These are phyloP conservation scores for Nitzschia putrida DNA, from an alignment of 108 stramenopile genomes.

Conservation along the genomic window DNA sequence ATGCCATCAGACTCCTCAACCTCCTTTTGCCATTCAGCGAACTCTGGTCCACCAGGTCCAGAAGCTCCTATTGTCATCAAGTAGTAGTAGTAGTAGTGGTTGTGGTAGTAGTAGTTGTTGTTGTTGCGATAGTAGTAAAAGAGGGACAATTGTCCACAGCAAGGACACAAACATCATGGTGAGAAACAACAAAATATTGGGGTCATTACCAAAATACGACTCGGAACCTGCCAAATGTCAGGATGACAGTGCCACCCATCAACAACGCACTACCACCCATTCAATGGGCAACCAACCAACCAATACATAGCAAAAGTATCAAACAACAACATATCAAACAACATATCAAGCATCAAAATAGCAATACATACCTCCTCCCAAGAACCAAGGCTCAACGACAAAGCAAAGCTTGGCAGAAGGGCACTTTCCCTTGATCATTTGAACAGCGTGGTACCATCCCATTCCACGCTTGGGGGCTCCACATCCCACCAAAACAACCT, in stretches of 20 bases:
- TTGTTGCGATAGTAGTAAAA: background rate
- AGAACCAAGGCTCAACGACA: slow-evolving; percentile 91
- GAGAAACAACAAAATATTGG: background rate
- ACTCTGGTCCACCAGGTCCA: slow-evolving; percentile 86
- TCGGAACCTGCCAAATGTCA: too few species aligned
- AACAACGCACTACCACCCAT: too few species aligned
- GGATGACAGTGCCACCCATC: too few species aligned
- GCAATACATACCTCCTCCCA: slow-evolving; percentile 66
- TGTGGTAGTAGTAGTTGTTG: too few species aligned
- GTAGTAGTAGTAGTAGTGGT: too few species aligned
- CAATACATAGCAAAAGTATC: too few species aligned
- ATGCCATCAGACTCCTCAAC: slow-evolving; percentile 64
- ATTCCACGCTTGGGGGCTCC: slow-evolving; percentile 64
- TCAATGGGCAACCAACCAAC: too few species aligned
- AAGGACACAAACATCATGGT: background rate
- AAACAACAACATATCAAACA: background rate
- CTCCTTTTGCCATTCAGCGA: slow-evolving; percentile 67
- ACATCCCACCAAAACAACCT: slow-evolving; percentile 75
- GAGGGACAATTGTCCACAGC: background rate
- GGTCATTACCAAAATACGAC: too few species aligned
- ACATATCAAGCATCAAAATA: background rate
- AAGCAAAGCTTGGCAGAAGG: slow-evolving; percentile 82
- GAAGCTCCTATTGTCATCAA: slow-evolving; percentile 36
- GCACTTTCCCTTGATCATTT: slow-evolving; percentile 78
- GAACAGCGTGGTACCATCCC: slow-evolving; percentile 92